Conservation (phyloP, 108 stramenopile species). For the Seminavis robusta region DNA sequence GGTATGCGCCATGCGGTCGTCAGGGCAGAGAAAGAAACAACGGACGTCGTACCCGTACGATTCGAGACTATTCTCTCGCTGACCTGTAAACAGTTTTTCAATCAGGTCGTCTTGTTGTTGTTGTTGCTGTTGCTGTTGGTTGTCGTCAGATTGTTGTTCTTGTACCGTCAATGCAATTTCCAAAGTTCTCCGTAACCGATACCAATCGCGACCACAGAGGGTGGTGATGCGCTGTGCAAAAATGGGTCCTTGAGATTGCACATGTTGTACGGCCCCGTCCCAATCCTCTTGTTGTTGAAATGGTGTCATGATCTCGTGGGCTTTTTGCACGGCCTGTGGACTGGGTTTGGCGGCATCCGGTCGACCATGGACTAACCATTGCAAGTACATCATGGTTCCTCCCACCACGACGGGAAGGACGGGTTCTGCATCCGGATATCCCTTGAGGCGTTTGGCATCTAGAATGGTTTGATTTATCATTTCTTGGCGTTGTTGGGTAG, state of each 20-base stretch:
- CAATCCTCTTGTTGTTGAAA: constrained; percentile 68
- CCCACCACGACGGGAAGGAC: constrained; percentile 22
- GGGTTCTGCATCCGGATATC: neutral
- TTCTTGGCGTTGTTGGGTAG: neutral
- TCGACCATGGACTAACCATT: constrained; percentile 93
- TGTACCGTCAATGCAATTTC: constrained; percentile 78
- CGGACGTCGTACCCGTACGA: constrained; percentile 85
- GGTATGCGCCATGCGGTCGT: constrained; percentile 85
- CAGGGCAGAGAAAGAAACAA: constrained; percentile 92
- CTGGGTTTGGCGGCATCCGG: constrained; percentile 90
- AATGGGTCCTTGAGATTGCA: constrained; percentile 43
- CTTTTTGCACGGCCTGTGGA: constrained; percentile 45
- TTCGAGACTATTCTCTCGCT: constrained; percentile 57
- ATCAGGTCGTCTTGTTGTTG: constrained; percentile 21
- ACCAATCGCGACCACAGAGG: constrained; percentile 87
- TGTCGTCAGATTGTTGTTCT: constrained; percentile 10
- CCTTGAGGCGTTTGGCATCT: neutral
- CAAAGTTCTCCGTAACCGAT: constrained; percentile 83
- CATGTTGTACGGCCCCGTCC: constrained; percentile 62
- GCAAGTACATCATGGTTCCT: constrained; percentile 93
- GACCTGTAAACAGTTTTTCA: constrained; percentile 64
- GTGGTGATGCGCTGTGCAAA: constrained; percentile 56
- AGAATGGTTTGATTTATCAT: constrained; percentile 12
- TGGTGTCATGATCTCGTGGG: constrained; percentile 24
- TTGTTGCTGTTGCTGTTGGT: neutral